These are phyloP conservation scores for Aspergillus sp. DNA, from an alignment of 2,329 filamentous ascomycete species.

Conservation along the genomic window DNA sequence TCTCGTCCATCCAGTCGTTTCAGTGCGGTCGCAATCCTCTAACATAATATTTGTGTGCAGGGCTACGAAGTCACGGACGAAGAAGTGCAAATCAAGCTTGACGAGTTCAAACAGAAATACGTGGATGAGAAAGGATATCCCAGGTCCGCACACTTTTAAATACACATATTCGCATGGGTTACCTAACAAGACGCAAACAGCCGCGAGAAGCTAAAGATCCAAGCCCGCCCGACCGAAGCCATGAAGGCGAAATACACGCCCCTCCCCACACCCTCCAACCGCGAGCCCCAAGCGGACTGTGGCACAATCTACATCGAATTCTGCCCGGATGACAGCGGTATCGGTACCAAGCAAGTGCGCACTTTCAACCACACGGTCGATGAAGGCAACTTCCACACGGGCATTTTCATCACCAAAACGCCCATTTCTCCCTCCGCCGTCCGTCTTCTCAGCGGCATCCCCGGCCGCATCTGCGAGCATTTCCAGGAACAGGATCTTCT, in stretches of 20 bases:
- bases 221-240: conserved; percentile 74
- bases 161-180: neutral
- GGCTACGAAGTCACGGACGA: conserved; percentile 90
- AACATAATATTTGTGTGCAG: conserved; percentile 48
- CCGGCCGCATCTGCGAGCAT: conserved; percentile 81
- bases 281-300: conserved; percentile 70
- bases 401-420: conserved; percentile 83
- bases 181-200: conserved; percentile 47
- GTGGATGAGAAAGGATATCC: conserved; percentile 70
- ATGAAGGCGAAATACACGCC: conserved; percentile 86
- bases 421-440: conserved; percentile 82
- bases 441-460: conserved; percentile 78
- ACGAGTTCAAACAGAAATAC: conserved; percentile 75
- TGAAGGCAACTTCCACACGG: conserved; percentile 79
- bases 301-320: conserved; percentile 95
- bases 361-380: conserved; percentile 80
- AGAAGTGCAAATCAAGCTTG: conserved; percentile 81
- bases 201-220: conserved; percentile 82
- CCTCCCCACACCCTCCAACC: conserved; percentile 66
- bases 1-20: neutral
- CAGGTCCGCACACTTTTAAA: conserved; percentile 58
- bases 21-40: neutral
- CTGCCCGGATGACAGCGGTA: conserved; percentile 67
- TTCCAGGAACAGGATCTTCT: conserved; percentile 95
- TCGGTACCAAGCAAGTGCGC: conserved; percentile 92